These are phyloP conservation scores for Scheffersomyces stipitis DNA, from an alignment of 805 yeast genomes.

Conservation along the genomic window DNA sequence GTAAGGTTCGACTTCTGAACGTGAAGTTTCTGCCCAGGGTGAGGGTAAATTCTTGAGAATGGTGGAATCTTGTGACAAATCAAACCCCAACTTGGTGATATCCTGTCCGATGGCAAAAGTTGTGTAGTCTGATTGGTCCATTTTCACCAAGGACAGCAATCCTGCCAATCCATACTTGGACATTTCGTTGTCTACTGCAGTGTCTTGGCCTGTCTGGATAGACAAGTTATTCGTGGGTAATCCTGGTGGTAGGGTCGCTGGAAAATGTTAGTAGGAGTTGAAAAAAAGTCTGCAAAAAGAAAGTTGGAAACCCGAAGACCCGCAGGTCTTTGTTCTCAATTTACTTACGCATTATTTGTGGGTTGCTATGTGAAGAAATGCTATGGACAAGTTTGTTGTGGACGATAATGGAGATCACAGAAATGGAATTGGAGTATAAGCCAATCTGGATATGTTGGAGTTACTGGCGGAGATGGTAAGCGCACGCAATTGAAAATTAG, in stretches of 20 bases:
- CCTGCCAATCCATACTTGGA: constrained; percentile 71
- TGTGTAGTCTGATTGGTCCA: constrained; percentile 63
- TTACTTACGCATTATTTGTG: too few species aligned
- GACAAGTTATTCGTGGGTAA: constrained; percentile 14
- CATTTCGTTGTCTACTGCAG: constrained; percentile 37
- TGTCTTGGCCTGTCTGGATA: too few species aligned
- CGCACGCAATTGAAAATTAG: too few species aligned
- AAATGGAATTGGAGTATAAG: too few species aligned
- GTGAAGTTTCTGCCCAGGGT: constrained; percentile 93
- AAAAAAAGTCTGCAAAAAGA: too few species aligned
- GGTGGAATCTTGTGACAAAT: constrained; percentile 47
- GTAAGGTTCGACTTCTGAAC: constrained; percentile 87
- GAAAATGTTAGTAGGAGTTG: constrained; percentile 6
- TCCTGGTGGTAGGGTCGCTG: constrained; percentile 30
- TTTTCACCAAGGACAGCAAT: constrained; percentile 54
- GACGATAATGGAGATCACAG: too few species aligned
- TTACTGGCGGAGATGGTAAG: too few species aligned
- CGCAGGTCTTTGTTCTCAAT: too few species aligned
- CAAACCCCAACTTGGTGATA: constrained; percentile 63
- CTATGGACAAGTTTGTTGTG: too few species aligned
- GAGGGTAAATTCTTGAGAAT: constrained; percentile 72
- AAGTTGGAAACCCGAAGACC: too few species aligned
- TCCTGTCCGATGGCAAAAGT: constrained; percentile 77
- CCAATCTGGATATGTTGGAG: too few species aligned
- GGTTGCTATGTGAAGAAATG: too few species aligned